Evolutionary conservation across 257 asterid genomes (phyloP).

Genomic region (Fraxinus excelsior): DNA sequence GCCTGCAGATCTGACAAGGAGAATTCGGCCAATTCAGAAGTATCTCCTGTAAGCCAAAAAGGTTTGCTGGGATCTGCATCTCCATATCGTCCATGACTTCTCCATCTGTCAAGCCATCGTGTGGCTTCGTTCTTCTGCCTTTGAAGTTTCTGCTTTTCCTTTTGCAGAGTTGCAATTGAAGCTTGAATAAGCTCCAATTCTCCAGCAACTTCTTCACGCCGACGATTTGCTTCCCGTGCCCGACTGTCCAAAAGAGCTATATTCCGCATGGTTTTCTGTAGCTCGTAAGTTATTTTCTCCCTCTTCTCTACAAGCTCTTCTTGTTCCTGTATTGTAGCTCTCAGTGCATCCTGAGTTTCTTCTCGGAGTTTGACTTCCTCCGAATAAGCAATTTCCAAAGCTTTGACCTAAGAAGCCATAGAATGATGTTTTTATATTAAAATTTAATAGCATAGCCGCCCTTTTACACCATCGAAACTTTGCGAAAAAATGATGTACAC

Average conservation of each 20-base stretch:
- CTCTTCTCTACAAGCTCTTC: slow-evolving; percentile 52
- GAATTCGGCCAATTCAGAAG: slow-evolving; percentile 51
- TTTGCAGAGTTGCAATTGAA: slow-evolving; percentile 47
- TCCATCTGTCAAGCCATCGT: slow-evolving; percentile 51
- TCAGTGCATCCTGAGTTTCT: slow-evolving; percentile 57
- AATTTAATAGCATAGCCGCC: background rate
- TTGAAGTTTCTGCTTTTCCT: slow-evolving; percentile 63
- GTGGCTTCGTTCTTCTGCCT: slow-evolving; percentile 37
- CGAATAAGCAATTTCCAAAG: slow-evolving; percentile 55
- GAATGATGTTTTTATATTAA: slow-evolving; percentile 16
- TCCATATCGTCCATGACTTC: slow-evolving; percentile 33
- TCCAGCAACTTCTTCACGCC: slow-evolving; percentile 54
- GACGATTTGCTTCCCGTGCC: slow-evolving; percentile 58
- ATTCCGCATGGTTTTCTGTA: slow-evolving; percentile 52
- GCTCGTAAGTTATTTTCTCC: slow-evolving; percentile 39
- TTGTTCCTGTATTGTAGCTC: slow-evolving; percentile 45
- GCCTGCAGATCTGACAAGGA: slow-evolving; percentile 59
- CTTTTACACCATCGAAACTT: background rate
- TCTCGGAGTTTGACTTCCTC: slow-evolving; percentile 51
- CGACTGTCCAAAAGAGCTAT: slow-evolving; percentile 60
- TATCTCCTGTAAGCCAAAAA: slow-evolving; percentile 27
- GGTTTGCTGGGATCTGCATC: slow-evolving; percentile 21
- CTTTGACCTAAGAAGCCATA: slow-evolving; percentile 47
- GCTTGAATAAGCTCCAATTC: slow-evolving; percentile 63
- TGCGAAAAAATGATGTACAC: background rate